Evolutionary conservation across 495 filamentous ascomycete genomes (phyloP), one percentile per base, ranked within the genome.

Genomic region (Astrothelium subdiscretum): DNA sequence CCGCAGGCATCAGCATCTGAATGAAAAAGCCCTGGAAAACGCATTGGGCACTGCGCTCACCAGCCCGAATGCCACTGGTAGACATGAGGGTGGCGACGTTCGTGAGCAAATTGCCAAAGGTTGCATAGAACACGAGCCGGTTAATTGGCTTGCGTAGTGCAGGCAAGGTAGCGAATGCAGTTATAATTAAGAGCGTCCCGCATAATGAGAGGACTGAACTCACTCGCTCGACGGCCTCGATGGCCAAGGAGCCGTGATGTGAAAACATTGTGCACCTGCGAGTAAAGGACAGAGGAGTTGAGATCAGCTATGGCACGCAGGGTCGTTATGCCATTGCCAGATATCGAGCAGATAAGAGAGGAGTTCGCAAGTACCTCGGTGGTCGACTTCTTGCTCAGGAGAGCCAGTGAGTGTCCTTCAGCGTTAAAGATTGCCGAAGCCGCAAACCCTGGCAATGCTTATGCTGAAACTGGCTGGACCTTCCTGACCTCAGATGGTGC

Each of bases 81-180:
- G 86, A 83, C 65, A 92, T 88, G 29, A 95, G 70, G 0, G 90
- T 90, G 3, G 86, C 91, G 18, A 91, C 79, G 72, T 89, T 94
- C 58, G 87, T 85, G 72, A 91, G 77, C 38, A 92, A 78, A 67
- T 96, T 96, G 35, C 90, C 91, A 68, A 90, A 89, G 3, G 86
- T 87, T 2, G 91, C 90, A 69, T 86, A 92, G 72, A 95, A 95
- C 11, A 92, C 83, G 3, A 96, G 77, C 2, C 90, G 82, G 68
- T 95, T 95, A 75, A 96, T 91, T n/a, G 91, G 89, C 73, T 92
- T 91, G 63, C 86, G 82, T 67, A 89, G 88, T 38, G 79, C 75
- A 24, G 75, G 75, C 11, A 78, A 86, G 18, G 75, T 64, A 18
- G 83, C 70, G 65, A 91, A 95, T 35, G 90, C 91, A 58, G 78